Conservation (phyloP, 1,284 basidiomycete species). For the Tremellales sp. region DNA sequence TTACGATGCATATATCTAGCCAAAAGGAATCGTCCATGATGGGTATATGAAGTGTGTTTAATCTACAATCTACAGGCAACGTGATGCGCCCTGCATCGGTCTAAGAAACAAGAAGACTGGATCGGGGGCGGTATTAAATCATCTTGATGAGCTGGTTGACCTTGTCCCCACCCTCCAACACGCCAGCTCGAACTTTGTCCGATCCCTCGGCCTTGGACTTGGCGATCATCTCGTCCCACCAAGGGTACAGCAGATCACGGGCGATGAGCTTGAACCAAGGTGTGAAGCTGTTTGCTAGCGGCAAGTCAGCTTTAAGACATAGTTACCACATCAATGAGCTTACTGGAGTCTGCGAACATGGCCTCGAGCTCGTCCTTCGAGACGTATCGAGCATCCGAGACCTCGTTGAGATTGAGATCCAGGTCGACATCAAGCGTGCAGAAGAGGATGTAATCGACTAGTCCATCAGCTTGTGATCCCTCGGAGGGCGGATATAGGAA, state of each 20-base stretch:
- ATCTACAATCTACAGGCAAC: too few relatives aligned
- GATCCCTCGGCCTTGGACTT: constrained; percentile 51
- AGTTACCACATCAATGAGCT: not conserved
- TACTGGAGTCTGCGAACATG: constrained; percentile 66
- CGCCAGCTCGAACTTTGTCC: constrained; percentile 32
- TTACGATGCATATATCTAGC: too few relatives aligned
- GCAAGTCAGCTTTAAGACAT: constrained; percentile 8
- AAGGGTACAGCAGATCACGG: constrained; percentile 92
- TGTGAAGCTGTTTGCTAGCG: constrained; percentile 78
- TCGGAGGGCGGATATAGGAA: not conserved
- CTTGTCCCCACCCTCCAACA: constrained; percentile 34
- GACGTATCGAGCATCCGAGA: constrained; percentile 87
- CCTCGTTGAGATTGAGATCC: constrained; percentile 83
- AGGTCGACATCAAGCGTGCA: constrained; percentile 84
- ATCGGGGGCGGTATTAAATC: too few relatives aligned
- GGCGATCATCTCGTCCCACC: constrained; percentile 87
- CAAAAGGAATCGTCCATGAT: too few relatives aligned
- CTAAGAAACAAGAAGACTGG: too few relatives aligned
- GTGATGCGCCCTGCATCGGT: too few relatives aligned
- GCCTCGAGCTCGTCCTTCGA: constrained; percentile 79
- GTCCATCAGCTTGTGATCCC: constrained; percentile 7
- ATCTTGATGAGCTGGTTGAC: constrained; percentile 73
- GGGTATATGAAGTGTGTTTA: too few relatives aligned
- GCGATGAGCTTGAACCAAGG: constrained; percentile 99
- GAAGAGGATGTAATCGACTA: constrained; percentile 99